These are phyloP conservation scores for Xylariaceae sp. DNA, from an alignment of 2,329 filamentous ascomycete genomes.

Conservation along the genomic window DNA sequence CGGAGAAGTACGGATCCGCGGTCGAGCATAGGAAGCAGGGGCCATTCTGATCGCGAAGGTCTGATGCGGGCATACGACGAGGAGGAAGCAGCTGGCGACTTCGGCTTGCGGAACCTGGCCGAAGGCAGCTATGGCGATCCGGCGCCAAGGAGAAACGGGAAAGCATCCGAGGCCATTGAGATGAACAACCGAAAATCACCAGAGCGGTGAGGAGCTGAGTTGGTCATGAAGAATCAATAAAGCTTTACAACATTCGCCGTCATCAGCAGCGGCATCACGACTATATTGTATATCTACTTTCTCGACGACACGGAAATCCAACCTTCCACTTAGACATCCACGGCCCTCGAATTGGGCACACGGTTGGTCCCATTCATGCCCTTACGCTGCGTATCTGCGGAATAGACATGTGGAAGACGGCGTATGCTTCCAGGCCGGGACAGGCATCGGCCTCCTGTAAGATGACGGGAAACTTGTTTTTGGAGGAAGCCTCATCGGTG, in stretches of 20 bases:
- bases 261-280: slow-evolving; percentile 10
- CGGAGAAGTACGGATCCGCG: slow-evolving; percentile 63
- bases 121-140: slow-evolving; percentile 66
- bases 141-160: slow-evolving; percentile 32
- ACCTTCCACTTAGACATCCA: too few relatives aligned
- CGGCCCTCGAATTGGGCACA: too few relatives aligned
- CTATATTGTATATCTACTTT: slow-evolving; percentile 23
- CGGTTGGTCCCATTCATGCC: too few relatives aligned
- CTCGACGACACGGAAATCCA: too few relatives aligned
- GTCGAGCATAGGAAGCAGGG: slow-evolving; percentile 55
- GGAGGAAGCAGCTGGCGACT: slow-evolving; percentile 59
- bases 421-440: too few relatives aligned
- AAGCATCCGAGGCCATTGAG: slow-evolving; percentile 40
- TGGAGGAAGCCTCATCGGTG: too few relatives aligned
- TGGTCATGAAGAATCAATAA: not conserved
- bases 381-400: too few relatives aligned
- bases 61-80: slow-evolving; percentile 87
- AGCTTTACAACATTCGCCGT: too few relatives aligned
- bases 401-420: too few relatives aligned
- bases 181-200: slow-evolving; percentile 37
- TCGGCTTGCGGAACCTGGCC: slow-evolving; percentile 71
- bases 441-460: too few relatives aligned
- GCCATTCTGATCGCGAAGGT: slow-evolving; percentile 65
- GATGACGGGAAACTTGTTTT: too few relatives aligned
- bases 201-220: slow-evolving; percentile 9